Evolutionary conservation across 2,329 filamentous ascomycete genomes (phyloP).

Genomic region (Trichoderma sp.): DNA sequence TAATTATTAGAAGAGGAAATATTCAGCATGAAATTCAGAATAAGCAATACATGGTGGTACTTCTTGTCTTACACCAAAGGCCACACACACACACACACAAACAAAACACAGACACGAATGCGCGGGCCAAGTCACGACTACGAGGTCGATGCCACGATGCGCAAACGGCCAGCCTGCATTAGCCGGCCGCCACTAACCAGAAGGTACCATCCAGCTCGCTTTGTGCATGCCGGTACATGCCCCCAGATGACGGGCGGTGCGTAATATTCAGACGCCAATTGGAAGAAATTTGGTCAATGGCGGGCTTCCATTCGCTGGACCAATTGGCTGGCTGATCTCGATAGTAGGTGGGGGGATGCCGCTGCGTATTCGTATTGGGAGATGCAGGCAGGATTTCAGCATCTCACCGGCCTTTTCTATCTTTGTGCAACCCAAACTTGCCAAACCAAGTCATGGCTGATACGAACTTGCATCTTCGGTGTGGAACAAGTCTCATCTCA

Average conservation of each 20-base stretch:
- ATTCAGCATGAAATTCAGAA: neutral
- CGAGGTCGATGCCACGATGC: neutral
- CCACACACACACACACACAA: neutral
- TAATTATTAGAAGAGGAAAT: neutral
- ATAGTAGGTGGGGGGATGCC: neutral
- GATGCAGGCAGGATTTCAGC: neutral
- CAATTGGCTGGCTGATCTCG: neutral
- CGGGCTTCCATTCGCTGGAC: neutral
- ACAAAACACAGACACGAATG: neutral
- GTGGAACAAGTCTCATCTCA: neutral
- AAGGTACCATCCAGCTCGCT: neutral
- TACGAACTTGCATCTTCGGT: neutral
- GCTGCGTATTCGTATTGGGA: constrained; percentile 17
- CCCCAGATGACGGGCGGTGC: constrained; percentile 22
- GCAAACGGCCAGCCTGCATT: constrained; percentile 7
- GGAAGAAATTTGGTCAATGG: constrained; percentile 27
- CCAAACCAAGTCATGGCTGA: neutral
- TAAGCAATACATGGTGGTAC: neutral
- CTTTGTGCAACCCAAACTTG: neutral
- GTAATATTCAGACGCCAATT: constrained; percentile 36
- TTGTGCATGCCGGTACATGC: neutral
- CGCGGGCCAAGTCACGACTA: neutral
- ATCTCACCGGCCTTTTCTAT: neutral
- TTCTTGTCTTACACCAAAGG: too few species aligned
- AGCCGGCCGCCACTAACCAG: neutral